Evolutionary conservation across 306 rosid genomes (phyloP).

Genomic region (Cucurbita maxima): DNA sequence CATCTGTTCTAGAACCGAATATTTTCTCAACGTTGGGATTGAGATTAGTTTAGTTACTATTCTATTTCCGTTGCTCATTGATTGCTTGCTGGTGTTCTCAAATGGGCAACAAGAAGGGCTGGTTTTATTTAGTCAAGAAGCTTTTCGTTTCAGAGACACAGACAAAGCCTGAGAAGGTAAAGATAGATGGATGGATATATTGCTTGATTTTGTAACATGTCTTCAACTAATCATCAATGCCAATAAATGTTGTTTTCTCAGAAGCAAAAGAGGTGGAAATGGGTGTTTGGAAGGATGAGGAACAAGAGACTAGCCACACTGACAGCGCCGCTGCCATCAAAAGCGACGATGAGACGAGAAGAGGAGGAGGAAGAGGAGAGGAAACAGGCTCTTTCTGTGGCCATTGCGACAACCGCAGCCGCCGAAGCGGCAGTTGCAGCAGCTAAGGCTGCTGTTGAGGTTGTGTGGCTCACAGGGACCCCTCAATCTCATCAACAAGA

Average conservation of each 20-base stretch:
- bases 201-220: neutral
- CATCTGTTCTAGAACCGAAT: neutral
- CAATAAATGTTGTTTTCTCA: slow-evolving; percentile 2
- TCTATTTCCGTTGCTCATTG: neutral
- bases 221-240: neutral
- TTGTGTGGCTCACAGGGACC: slow-evolving; percentile 26
- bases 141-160: slow-evolving; percentile 47
- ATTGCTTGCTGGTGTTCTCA: slow-evolving; percentile 8
- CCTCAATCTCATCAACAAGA: slow-evolving; percentile 17
- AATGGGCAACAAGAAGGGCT: slow-evolving; percentile 75
- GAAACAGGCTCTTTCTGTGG: slow-evolving; percentile 40
- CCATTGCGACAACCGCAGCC: slow-evolving; percentile 45
- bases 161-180: slow-evolving; percentile 52
- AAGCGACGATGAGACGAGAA: slow-evolving; percentile 14
- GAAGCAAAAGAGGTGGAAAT: slow-evolving; percentile 74
- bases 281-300: slow-evolving; percentile 57
- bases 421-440: slow-evolving; percentile 39
- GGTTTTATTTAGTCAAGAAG: slow-evolving; percentile 65
- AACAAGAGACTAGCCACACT: slow-evolving; percentile 40
- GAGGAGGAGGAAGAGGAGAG: slow-evolving; percentile 37
- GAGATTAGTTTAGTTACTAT: neutral
- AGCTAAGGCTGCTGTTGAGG: slow-evolving; percentile 47
- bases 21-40: neutral
- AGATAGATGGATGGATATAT: neutral
- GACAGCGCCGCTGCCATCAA: slow-evolving; percentile 26